Evolutionary conservation across 176 grass and related monocot genomes (phyloP).

Genomic region (Canna indica): DNA sequence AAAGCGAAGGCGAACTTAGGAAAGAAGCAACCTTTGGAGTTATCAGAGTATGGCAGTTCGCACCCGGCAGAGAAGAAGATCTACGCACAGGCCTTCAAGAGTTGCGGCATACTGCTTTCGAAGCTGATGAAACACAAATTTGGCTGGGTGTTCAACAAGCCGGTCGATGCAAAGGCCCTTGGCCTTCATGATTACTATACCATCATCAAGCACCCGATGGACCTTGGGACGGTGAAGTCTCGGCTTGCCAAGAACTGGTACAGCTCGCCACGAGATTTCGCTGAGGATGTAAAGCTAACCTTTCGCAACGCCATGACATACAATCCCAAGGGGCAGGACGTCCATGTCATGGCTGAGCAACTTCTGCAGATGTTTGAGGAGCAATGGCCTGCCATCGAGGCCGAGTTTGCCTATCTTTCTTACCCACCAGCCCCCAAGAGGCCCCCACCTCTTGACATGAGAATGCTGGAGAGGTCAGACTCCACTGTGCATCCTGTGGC

Average conservation of each 20-base stretch:
- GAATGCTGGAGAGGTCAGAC: slow-evolving; percentile 65
- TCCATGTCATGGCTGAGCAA: slow-evolving; percentile 7
- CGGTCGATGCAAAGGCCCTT: slow-evolving; percentile 65
- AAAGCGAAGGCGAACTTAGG: slow-evolving; percentile 39
- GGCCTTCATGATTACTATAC: slow-evolving; percentile 60
- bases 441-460: slow-evolving; percentile 46
- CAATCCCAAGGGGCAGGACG: slow-evolving; percentile 32
- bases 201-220: slow-evolving; percentile 47
- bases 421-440: slow-evolving; percentile 47
- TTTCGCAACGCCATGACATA: slow-evolving; percentile 59
- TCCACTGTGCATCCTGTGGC: slow-evolving; percentile 34
- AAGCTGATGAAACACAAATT: slow-evolving; percentile 48
- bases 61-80: slow-evolving; percentile 41
- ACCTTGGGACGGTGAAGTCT: slow-evolving; percentile 52
- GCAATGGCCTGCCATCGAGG: slow-evolving; percentile 8
- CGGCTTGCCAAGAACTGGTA: slow-evolving; percentile 52
- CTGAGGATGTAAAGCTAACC: slow-evolving; percentile 54
- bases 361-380: slow-evolving; percentile 14
- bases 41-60: slow-evolving; percentile 10
- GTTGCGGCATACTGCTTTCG: slow-evolving; percentile 36
- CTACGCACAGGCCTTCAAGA: slow-evolving; percentile 49
- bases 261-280: slow-evolving; percentile 30
- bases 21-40: slow-evolving; percentile 45
- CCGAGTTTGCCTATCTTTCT: slow-evolving; percentile 41
- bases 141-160: slow-evolving; percentile 54